Conservation (phyloP, 768 basidiomycete genomes). For the Tylopilus sp. region DNA sequence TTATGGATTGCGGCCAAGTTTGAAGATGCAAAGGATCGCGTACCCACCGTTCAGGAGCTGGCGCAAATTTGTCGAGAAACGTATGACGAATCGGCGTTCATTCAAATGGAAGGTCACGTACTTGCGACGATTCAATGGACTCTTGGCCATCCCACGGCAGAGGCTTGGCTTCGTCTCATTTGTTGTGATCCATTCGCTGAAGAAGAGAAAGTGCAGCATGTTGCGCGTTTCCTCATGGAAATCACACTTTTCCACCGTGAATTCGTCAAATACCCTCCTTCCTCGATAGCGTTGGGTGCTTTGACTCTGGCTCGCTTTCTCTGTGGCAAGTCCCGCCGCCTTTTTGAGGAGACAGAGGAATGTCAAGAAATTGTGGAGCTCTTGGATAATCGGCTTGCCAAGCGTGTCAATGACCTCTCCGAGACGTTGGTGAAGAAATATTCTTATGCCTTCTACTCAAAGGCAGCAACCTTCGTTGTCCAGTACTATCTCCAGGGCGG, state of each 20-base stretch:
- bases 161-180: conserved; percentile 90
- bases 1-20: conserved; percentile 99
- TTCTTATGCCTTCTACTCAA: conserved; percentile 94
- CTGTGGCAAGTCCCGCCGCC: conserved; percentile 72
- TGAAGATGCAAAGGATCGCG: conserved; percentile 97
- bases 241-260: conserved; percentile 98
- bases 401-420: conserved; percentile 88
- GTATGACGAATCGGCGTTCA: conserved; percentile 95
- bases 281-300: conserved; percentile 85
- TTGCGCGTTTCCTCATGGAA: conserved; percentile 98
- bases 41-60: conserved; percentile 93
- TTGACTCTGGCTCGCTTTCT: conserved; percentile 87
- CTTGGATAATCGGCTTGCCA: conserved; percentile 82
- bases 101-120: conserved; percentile 99
- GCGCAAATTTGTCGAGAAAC: conserved; percentile 94
- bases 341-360: conserved; percentile 83
- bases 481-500: conserved; percentile 92
- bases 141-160: conserved; percentile 95
- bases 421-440: conserved; percentile 98
- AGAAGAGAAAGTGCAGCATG: conserved; percentile 88
- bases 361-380: conserved; percentile 80
- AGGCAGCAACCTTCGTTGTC: conserved; percentile 89
- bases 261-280: conserved; percentile 82
- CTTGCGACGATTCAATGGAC: conserved; percentile 95
- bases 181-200: conserved; percentile 75